phyloP scores from a whole-genome alignment of 495 filamentous ascomycete species.

The Xylaria scruposa region DNA sequence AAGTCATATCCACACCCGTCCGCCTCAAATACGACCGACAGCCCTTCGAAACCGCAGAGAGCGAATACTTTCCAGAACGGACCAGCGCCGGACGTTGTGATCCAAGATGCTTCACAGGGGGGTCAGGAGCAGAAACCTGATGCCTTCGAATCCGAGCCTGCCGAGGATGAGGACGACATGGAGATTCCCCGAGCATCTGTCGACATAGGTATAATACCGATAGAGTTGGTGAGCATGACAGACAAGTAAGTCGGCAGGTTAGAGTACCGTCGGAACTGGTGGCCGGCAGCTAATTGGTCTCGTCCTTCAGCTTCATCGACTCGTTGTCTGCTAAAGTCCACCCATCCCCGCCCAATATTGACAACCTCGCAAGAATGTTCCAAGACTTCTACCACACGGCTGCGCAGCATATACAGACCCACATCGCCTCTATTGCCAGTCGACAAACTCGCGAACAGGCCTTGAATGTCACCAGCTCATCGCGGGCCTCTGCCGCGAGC shows the following conservation, averaged over 20 bases:
- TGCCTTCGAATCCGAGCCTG: constrained; percentile 54
- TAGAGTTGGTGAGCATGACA: constrained; percentile 86
- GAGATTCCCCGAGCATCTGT: constrained; percentile 63
- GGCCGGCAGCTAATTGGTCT: constrained; percentile 11
- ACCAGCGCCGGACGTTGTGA: constrained; percentile 49
- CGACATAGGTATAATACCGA: constrained; percentile 85
- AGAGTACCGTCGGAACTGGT: neutral
- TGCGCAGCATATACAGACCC: constrained; percentile 81
- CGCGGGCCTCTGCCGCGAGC: constrained; percentile 59
- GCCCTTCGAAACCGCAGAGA: constrained; percentile 55
- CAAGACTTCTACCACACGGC: constrained; percentile 93
- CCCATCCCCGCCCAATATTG: constrained; percentile 80
- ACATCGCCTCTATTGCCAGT: constrained; percentile 82
- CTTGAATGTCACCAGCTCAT: constrained; percentile 54
- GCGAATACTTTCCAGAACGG: constrained; percentile 69
- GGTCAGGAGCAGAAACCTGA: constrained; percentile 38
- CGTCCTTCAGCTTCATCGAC: constrained; percentile 77
- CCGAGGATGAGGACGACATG: constrained; percentile 51
- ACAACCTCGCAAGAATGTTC: constrained; percentile 83
- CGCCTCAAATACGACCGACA: constrained; percentile 44
- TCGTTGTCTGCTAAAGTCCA: constrained; percentile 88
- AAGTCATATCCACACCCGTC: constrained; percentile 65
- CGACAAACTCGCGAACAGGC: constrained; percentile 71
- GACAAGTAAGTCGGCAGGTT: constrained; percentile 67
- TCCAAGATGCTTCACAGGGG: constrained; percentile 36